Conservation (phyloP, 805 yeast species). For the Candida tibetensis region DNA sequence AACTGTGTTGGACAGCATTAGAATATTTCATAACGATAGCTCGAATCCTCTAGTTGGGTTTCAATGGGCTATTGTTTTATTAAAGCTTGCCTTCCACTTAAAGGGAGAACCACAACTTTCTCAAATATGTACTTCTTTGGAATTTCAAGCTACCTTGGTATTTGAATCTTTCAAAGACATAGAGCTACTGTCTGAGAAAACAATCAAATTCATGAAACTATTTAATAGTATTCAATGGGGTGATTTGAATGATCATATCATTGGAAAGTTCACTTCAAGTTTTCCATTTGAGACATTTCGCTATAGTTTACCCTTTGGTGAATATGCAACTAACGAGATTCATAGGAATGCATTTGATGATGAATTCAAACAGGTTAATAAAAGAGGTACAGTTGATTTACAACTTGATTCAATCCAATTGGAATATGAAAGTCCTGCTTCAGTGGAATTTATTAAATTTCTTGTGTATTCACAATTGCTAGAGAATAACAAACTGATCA, state of each 20-base stretch:
- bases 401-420: not conserved
- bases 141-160: slow-evolving; percentile 11
- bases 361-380: slow-evolving; percentile 7
- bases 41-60: slow-evolving; percentile 4
- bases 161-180: slow-evolving; percentile 7
- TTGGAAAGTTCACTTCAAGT: not conserved
- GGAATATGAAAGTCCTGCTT: not conserved
- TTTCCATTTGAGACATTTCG: slow-evolving; percentile 8
- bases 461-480: not conserved
- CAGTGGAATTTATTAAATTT: not conserved
- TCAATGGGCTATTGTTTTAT: slow-evolving; percentile 9
- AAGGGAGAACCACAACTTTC: slow-evolving; percentile 3
- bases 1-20: slow-evolving; percentile 9
- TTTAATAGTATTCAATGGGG: slow-evolving; percentile 3
- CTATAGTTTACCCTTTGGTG: not conserved
- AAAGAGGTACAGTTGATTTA: not conserved
- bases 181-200: not conserved
- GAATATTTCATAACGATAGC: not conserved
- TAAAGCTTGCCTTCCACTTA: slow-evolving; percentile 2
- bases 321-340: not conserved
- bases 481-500: too few species aligned
- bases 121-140: slow-evolving; percentile 12
- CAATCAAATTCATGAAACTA: not conserved
- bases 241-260: not conserved
- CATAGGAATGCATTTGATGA: slow-evolving; percentile 8